Evolutionary conservation across 371 early-diverging fungal species (phyloP), one percentile per base, ranked within the genome.

Genomic region (Mortierella sp.): DNA sequence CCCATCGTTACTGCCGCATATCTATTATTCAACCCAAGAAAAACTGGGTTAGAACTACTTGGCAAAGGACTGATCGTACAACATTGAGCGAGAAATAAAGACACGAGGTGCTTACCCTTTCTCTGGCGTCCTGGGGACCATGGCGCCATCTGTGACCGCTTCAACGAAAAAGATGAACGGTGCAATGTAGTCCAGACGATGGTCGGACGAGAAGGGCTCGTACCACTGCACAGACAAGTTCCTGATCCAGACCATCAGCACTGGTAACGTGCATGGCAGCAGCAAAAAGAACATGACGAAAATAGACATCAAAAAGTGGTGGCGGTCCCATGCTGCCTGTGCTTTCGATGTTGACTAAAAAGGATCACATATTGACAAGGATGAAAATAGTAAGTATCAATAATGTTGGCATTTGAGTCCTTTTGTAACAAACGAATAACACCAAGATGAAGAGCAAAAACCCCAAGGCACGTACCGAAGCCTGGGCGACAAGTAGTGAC

Each of bases 221-320:
- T 92, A 93, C 94, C 94, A 94, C 77, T 93, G 91, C n/a, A 93
- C 94, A 44, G 94, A 91, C 48, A 94, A 78, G 79, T 94, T 94
- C 29, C 94, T 84, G 76, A 93, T 91, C 94, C 94, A 94, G 24
- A 93, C 93, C 80, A 94, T 88, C 35, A 94, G 77, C 54, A 93
- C 92, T 1, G 94, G 94, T 16, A 92, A 41, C 79, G 91, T 94
- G 76, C 92, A 92, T 4, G 94, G 94, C 12, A 94, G 76, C 44
- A 93, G 72, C 32, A 92, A 89, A 75, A 93, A 91, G 65, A 93
- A 88, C 73, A 94, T 74, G 27, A 94, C 76, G 38, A 93, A 87
- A 5, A 92, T 87, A 6, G 93, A 92, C 75, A 91, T 88, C 79
- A 92, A 81, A 76, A 92, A 94, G 74, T 94, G 91, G 72, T 92